These are phyloP conservation scores for Platanthera guangdongensis DNA, from an alignment of 106 monocot genomes.

Conservation along the genomic window DNA sequence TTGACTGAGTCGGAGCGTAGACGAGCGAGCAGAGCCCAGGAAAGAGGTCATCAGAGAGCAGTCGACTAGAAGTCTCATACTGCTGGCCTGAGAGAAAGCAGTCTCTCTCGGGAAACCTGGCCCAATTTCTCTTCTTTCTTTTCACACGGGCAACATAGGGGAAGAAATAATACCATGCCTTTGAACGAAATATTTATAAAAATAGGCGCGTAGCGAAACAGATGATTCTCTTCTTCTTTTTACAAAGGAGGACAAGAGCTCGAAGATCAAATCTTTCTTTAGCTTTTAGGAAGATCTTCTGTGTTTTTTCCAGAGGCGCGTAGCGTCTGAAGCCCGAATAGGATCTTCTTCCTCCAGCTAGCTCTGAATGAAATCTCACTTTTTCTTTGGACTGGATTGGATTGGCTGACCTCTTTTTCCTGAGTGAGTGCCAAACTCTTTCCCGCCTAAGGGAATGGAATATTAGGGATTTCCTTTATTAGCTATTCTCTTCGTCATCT, in stretches of 20 bases:
- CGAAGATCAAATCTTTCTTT: background rate
- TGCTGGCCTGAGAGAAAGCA: conserved; percentile 1
- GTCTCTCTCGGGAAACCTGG: conserved; percentile 11
- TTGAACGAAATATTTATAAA: background rate
- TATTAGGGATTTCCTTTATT: no score
- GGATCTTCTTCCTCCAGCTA: no score
- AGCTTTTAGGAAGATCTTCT: background rate
- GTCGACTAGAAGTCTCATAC: conserved; percentile 1
- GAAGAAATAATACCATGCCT: background rate
- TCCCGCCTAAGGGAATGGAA: no score
- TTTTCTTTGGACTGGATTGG: no score
- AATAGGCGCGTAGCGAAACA: background rate
- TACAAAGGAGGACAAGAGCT: conserved; percentile 1
- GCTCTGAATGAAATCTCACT: no score
- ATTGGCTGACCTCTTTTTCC: no score
- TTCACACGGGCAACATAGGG: background rate
- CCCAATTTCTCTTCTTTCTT: conserved; percentile 13
- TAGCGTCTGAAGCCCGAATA: no score
- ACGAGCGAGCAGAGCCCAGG: background rate
- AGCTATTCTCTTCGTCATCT: no score
- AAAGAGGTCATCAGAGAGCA: conserved; percentile 3
- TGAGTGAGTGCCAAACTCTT: no score
- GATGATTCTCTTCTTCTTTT: conserved; percentile 4
- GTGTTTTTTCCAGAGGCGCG: background rate
- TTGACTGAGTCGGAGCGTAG: background rate